phyloP scores from a whole-genome alignment of 2,329 filamentous ascomycete species.

The Botryotinia globosa region DNA sequence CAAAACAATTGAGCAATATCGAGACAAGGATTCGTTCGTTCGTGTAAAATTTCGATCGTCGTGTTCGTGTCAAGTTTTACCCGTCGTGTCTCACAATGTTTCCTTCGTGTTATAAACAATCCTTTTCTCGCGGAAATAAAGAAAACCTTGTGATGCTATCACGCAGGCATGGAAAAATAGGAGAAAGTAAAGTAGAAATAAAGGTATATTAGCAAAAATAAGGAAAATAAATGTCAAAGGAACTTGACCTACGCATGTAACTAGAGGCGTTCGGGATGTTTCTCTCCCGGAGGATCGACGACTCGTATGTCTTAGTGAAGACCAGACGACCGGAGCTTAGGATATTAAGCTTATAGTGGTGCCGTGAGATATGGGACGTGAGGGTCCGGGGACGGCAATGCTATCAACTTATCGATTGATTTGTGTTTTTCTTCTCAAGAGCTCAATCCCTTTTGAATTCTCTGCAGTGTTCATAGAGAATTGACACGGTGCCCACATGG shows the following conservation, averaged over 20 bases:
- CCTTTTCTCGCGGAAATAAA: neutral
- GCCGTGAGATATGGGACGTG: neutral
- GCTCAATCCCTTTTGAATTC: neutral
- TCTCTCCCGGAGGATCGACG: slow-evolving; percentile 8
- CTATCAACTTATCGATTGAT: neutral
- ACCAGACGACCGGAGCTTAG: neutral
- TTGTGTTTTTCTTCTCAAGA: neutral
- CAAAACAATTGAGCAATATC: neutral
- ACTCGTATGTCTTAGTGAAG: neutral
- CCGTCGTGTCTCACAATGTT: slow-evolving; percentile 5
- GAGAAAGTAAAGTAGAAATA: neutral
- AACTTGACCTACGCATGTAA: slow-evolving; percentile 3
- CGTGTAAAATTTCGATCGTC: neutral
- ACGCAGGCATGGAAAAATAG: neutral
- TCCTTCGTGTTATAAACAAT: neutral
- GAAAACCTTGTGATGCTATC: neutral
- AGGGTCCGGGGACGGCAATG: neutral
- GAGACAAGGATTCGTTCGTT: slow-evolving; percentile 1
- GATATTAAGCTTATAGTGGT: neutral
- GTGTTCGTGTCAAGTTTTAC: slow-evolving; percentile 5
- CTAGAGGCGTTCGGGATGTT: slow-evolving; percentile 5
- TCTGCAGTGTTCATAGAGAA: neutral
- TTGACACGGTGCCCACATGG: neutral
- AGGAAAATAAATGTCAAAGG: neutral
- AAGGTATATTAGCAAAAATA: neutral